These are phyloP conservation scores for Seminavis robusta DNA, from an alignment of 108 stramenopile species.

Conservation along the genomic window DNA sequence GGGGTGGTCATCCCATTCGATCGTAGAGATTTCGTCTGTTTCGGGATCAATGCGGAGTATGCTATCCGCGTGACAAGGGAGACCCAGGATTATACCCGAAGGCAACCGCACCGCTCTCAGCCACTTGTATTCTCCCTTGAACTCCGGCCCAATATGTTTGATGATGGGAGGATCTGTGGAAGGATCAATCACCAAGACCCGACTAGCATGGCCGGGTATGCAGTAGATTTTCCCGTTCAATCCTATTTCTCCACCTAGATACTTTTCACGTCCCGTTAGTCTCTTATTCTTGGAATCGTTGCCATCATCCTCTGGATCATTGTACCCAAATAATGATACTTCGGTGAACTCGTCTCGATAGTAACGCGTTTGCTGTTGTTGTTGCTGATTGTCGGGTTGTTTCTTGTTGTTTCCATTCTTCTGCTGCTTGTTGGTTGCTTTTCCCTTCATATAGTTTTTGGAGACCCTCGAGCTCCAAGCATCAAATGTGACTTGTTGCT, in stretches of 20 bases:
- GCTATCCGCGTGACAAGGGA: constrained; percentile 80
- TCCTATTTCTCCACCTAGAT: constrained; percentile 76
- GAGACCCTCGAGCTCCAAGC: constrained; percentile 22
- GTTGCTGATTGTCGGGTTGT: background rate
- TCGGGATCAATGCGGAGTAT: constrained; percentile 69
- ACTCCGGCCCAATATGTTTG: constrained; percentile 62
- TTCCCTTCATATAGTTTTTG: constrained; percentile 17
- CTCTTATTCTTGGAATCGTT: constrained; percentile 4
- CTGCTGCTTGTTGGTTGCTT: background rate
- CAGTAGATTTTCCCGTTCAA: constrained; percentile 73
- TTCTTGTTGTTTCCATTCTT: background rate
- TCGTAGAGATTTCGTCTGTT: constrained; percentile 53
- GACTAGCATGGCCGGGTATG: constrained; percentile 72
- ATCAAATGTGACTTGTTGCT: constrained; percentile 9
- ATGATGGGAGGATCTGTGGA: constrained; percentile 38
- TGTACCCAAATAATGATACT: no score
- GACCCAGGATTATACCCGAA: constrained; percentile 71
- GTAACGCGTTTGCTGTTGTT: background rate
- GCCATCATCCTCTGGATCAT: no score
- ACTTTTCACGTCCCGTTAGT: constrained; percentile 49
- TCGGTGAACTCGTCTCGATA: no score
- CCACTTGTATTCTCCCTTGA: constrained; percentile 82
- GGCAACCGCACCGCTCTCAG: constrained; percentile 65
- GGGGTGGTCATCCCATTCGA: no score
- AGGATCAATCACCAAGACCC: constrained; percentile 71